Base-by-base conservation (phyloP, 139 green algal genomes). In the Microglena sp. region DNA sequence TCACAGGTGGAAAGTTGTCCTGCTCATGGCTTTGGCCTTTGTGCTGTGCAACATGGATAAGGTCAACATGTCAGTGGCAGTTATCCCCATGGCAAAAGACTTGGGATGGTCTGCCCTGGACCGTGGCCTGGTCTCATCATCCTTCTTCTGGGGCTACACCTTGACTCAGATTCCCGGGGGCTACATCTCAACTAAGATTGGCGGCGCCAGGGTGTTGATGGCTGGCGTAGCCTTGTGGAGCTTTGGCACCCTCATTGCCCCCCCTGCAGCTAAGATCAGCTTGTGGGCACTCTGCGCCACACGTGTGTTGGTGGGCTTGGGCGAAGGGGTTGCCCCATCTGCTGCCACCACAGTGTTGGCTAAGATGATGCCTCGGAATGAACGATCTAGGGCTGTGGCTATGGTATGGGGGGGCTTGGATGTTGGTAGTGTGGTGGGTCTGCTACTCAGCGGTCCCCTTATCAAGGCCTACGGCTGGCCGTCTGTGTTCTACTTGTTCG, bases 141-240 rank as follows among this genome's bases (percentile, higher is more conserved):
- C 90, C 24, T 99, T 99, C 82, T 99, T 98, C 77, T 99, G 90
- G 88, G 92, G 92, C 15, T 99, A 98, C 70, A 86, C 89, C 0
- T 63, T 91, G 44, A 95, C 87, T 3, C 92, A 97, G 71, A 35
- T 98, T 24, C 93, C 93, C 4, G 94, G 90, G 1, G 94, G 94
- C 45, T 96, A 82, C 66, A 81, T 95, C 5, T 90, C 84, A 53
- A 96, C 90, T 15, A 85, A 83, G 83, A 83, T 95, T 40, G 90
- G 90, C 28, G 90, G 90, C 28, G 77, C 84, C 26, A 86, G 80
- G 27, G 91, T 97, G 65, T 81, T 97, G 33, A 67, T 85, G 24
- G 83, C 77, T 0, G 92, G 92, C 26, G 92, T 98, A 18, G 69
- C 81, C 5, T 66, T 97, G 2, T 98, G 92, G 92, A 93, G 82